Conservation (phyloP, 2,329 filamentous ascomycete genomes). For the Cladophialophora exuberans region DNA sequence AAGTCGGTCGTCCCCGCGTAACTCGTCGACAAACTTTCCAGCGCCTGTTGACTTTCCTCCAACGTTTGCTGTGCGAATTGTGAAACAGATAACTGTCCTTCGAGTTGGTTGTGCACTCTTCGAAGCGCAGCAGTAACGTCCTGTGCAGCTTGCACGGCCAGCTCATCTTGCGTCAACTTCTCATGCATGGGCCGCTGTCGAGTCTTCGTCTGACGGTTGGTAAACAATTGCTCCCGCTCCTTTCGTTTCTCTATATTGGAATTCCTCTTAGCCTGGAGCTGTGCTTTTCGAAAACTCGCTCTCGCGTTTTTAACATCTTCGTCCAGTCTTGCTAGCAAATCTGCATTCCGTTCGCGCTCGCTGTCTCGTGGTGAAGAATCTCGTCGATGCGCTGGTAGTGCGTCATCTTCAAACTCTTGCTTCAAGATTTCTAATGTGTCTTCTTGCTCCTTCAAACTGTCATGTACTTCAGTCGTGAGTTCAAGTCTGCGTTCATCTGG, state of each 20-base stretch:
- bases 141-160: conserved; percentile 72
- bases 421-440: conserved; percentile 80
- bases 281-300: conserved; percentile 76
- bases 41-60: conserved; percentile 65
- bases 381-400: conserved; percentile 11
- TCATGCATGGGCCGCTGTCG: conserved; percentile 41
- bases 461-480: conserved; percentile 78
- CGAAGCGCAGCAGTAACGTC: conserved; percentile 85
- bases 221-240: conserved; percentile 76
- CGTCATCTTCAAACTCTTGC: conserved; percentile 72
- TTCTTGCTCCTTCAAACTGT: conserved; percentile 74
- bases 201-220: conserved; percentile 39
- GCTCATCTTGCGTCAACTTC: conserved; percentile 69
- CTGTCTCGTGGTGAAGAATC: conserved; percentile 38
- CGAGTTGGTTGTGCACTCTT: conserved; percentile 84
- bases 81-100: conserved; percentile 79
- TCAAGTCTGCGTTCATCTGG: conserved; percentile 66
- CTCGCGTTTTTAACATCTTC: conserved; percentile 71
- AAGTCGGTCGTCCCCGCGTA: conserved; percentile 80
- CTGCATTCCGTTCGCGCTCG: conserved; percentile 67
- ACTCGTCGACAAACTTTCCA: conserved; percentile 77
- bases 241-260: conserved; percentile 73
- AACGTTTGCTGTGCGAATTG: conserved; percentile 90
- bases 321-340: conserved; percentile 67
- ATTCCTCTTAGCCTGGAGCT: conserved; percentile 75